Evolutionary conservation across 768 basidiomycete genomes (phyloP), one percentile per base, ranked within the genome.

Genomic region (Rossbeevera mucosa): DNA sequence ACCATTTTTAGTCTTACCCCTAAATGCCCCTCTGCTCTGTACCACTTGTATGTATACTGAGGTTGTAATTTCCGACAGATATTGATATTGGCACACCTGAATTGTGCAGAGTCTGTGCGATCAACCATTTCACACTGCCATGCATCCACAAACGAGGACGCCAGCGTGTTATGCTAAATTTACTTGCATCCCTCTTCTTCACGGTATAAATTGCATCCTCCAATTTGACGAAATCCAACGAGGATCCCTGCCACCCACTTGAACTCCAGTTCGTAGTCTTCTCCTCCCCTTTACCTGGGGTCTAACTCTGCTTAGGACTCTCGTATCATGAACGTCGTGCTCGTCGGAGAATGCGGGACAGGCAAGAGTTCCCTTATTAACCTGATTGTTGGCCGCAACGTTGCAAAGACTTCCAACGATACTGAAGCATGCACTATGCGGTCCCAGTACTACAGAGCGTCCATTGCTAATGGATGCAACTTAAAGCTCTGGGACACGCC

Each of bases 351-450:
- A 55, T 57, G 57, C 4, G 64, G 61, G 14, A 52, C 45, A 24
- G 63, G 65, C 33, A 62, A 67, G 33, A 66, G 65, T 5, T 67
- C 59, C 14, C 45, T 67, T 18, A 48, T 67, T 5, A 67, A 67
- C 40, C 40, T 64, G 8, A 55, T 62, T 33, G 12, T 57, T 0
- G 53, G 54, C 1, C 30, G 21, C 42, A 26, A 59, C 24, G 30
- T 56, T 3, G 55, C 60, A 25, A 44, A 47, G 11, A 56, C 60
- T 13, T 65, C 63, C 26, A 56, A 53, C 36, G 63, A 64, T 40
- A 43, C 65, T n/a, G 6, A 24, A 4, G 49, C 57, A 20, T 59
- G 63, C 47, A 67, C 65, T 14, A 26, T 47, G 11, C 18, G 41
- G 29, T 20, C 33, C 14, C 33, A 43, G 29, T 47, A 41, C 3